Conservation (phyloP, 2,329 filamentous ascomycete species). For the Chalaropsis thielavioides region DNA sequence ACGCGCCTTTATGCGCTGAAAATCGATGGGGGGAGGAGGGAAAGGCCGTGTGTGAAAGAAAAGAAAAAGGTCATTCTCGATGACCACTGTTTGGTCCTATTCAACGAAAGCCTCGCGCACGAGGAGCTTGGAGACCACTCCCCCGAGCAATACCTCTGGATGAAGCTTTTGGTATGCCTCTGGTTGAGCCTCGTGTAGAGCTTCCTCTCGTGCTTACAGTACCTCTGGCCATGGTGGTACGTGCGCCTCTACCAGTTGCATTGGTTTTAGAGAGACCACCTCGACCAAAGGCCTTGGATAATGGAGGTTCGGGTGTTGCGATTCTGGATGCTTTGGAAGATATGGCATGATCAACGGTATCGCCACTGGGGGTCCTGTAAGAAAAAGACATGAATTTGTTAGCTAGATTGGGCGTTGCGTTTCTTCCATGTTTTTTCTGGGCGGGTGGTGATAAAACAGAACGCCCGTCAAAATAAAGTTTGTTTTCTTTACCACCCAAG, state of each 20-base stretch:
- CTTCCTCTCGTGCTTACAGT: slow-evolving; percentile 9
- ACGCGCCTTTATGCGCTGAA: background rate
- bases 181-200: slow-evolving; percentile 19
- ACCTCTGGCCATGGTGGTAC: slow-evolving; percentile 25
- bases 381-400: slow-evolving; percentile 13
- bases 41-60: background rate
- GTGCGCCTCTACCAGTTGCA: slow-evolving; percentile 22
- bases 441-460: slow-evolving; percentile 1
- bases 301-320: slow-evolving; percentile 27
- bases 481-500: background rate
- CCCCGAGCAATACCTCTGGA: slow-evolving; percentile 25
- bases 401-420: background rate
- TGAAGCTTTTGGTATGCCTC: background rate
- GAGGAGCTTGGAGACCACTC: slow-evolving; percentile 33
- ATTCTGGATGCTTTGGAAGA: slow-evolving; percentile 36
- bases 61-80: background rate
- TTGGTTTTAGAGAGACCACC: slow-evolving; percentile 18
- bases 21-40: background rate
- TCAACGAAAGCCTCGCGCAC: slow-evolving; percentile 29
- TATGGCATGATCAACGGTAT: slow-evolving; percentile 73
- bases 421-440: background rate
- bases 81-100: background rate
- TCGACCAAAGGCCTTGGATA: slow-evolving; percentile 35
- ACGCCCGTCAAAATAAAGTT: background rate
- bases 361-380: slow-evolving; percentile 71